phyloP scores from a whole-genome alignment of 768 basidiomycete genomes.

The Lactifluus echinatus region DNA sequence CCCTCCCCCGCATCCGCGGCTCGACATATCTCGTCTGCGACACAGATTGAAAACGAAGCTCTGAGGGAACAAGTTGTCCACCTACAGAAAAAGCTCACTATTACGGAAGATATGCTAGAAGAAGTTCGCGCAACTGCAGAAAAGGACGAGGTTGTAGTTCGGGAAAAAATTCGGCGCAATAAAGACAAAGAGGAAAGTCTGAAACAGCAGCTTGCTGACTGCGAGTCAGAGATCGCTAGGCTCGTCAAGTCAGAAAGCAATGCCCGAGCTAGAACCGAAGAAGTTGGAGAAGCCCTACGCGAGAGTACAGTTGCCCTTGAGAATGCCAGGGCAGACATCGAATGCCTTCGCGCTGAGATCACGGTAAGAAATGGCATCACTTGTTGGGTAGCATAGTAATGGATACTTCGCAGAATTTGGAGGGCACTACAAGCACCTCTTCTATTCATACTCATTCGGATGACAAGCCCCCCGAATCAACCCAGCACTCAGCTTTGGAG shows the following conservation, averaged over 20 bases:
- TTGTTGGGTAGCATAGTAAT: background rate
- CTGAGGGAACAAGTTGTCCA: constrained; percentile 86
- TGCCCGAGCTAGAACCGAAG: constrained; percentile 61
- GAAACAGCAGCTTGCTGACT: constrained; percentile 60
- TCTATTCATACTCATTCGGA: constrained; percentile 23
- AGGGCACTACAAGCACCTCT: constrained; percentile 34
- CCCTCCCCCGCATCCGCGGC: constrained; percentile 30
- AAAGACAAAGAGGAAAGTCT: constrained; percentile 67
- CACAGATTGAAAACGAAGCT: constrained; percentile 91
- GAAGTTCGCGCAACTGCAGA: constrained; percentile 65
- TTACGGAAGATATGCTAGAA: constrained; percentile 79
- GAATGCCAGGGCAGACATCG: constrained; percentile 84
- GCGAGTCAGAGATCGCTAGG: constrained; percentile 57
- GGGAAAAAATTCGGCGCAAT: constrained; percentile 54
- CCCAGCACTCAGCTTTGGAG: constrained; percentile 42
- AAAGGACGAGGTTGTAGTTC: constrained; percentile 56
- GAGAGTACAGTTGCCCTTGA: constrained; percentile 86
- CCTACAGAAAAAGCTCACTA: constrained; percentile 64
- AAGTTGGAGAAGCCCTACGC: constrained; percentile 82
- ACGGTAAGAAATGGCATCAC: constrained; percentile 41
- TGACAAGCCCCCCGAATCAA: constrained; percentile 40
- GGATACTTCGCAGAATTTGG: constrained; percentile 47
- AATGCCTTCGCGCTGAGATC: constrained; percentile 63
- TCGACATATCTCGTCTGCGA: constrained; percentile 52
- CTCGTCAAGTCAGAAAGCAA: constrained; percentile 50